Percentiles rank a stretch among this genome's conserved stretches.
phyloP scores from a whole-genome alignment of 345 rosid genomes.

The Gossypium australe region DNA sequence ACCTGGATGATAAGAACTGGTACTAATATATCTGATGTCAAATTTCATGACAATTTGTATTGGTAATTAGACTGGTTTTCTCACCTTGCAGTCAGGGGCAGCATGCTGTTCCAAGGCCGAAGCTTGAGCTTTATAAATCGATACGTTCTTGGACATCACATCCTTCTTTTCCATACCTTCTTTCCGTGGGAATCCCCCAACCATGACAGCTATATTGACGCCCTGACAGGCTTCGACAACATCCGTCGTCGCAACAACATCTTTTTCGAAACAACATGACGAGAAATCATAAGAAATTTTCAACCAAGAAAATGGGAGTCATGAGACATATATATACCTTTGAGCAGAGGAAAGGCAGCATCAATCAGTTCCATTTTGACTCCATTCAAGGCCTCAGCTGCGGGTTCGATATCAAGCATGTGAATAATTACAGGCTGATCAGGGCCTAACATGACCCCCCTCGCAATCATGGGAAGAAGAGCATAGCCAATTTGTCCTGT shows the following conservation, averaged over 20 bases:
- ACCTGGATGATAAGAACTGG: not conserved
- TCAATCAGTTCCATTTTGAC: slow-evolving; percentile 14
- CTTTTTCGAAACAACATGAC: not conserved
- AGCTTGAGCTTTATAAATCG: not conserved
- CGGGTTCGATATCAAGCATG: not conserved
- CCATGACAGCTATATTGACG: not conserved
- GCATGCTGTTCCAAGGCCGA: not conserved
- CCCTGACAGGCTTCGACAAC: not conserved
- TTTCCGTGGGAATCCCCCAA: not conserved
- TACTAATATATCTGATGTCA: not conserved
- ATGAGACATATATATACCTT: not conserved
- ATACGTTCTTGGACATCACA: not conserved
- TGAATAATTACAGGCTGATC: slow-evolving; percentile 3
- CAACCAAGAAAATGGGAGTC: not conserved
- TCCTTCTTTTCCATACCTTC: not conserved
- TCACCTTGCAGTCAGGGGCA: not conserved
- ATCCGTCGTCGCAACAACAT: not conserved
- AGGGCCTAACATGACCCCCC: not conserved
- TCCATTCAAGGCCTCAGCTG: not conserved
- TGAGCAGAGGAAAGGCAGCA: slow-evolving; percentile 3
- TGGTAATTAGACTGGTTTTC: not conserved
- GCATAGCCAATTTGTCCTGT: slow-evolving; percentile 4
- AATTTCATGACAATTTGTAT: not conserved
- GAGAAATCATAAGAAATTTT: not conserved
- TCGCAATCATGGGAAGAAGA: not conserved